phyloP scores from a whole-genome alignment of 768 basidiomycete genomes.

The Phlebiopsis flavidoalba region DNA sequence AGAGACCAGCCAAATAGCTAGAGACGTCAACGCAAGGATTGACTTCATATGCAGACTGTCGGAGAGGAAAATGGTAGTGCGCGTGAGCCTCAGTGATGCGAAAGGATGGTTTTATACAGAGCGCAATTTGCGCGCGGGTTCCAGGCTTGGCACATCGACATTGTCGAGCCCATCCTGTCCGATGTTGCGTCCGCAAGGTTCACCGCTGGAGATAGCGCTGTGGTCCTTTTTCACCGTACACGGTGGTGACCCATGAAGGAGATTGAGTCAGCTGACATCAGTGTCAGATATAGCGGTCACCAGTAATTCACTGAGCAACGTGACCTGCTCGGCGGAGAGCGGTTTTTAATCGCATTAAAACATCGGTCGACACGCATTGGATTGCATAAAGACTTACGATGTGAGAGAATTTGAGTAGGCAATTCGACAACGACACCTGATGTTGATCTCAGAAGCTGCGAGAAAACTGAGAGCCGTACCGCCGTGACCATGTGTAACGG shows the following conservation, averaged over 20 bases:
- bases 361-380: constrained; percentile 4
- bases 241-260: too few relatives aligned
- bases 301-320: not conserved
- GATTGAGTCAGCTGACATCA: too few relatives aligned
- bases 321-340: not conserved
- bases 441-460: not conserved
- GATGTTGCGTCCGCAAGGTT: not conserved
- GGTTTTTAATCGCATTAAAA: constrained; percentile 15
- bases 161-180: not conserved
- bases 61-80: not conserved
- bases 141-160: not conserved
- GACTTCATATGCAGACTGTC: constrained; percentile 4
- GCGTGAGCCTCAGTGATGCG: not conserved
- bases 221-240: not conserved
- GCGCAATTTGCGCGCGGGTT: not conserved
- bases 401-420: not conserved
- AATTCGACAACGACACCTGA: not conserved
- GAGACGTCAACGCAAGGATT: constrained; percentile 8
- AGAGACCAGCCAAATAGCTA: constrained; percentile 11
- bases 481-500: too few relatives aligned
- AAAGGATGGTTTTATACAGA: not conserved
- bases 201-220: not conserved
- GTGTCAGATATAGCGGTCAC: too few relatives aligned
- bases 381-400: not conserved
- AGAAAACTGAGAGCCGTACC: too few relatives aligned